A percentile compares a stretch with the other conserved stretches of the same genome.
Evolutionary conservation across 1,139 yeast genomes (phyloP).

Genomic region (Hansenula lynferdii): DNA sequence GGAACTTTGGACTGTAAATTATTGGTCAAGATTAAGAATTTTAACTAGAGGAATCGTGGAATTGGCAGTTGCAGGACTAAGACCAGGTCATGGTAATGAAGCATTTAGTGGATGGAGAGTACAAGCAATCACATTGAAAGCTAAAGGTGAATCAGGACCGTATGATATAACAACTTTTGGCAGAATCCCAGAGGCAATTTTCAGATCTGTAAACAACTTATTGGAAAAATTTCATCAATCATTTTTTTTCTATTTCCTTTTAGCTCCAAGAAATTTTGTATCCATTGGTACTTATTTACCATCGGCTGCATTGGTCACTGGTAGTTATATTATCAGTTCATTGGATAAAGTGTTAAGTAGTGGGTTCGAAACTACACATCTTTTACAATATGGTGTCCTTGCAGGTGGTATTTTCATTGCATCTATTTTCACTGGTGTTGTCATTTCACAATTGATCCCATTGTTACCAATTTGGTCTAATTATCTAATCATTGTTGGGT

Average conservation of each 20-base stretch:
- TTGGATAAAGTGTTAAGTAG: conserved; percentile 52
- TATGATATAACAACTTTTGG: conserved; percentile 88
- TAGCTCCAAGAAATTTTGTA: conserved; percentile 77
- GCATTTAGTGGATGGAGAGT: conserved; percentile 97
- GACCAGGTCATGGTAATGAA: conserved; percentile 65
- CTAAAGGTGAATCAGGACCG: conserved; percentile 51
- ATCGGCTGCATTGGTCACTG: conserved; percentile 69
- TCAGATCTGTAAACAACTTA: conserved; percentile 86
- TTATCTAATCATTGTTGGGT: conserved; percentile 5
- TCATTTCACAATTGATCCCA: conserved; percentile 20
- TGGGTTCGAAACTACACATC: conserved; percentile 19
- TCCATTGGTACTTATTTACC: conserved; percentile 95
- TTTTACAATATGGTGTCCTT: conserved; percentile 12
- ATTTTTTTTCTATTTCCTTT: conserved; percentile 83
- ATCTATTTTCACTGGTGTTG: conserved; percentile 18
- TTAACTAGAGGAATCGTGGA: conserved; percentile 60
- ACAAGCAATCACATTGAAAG: conserved; percentile 80
- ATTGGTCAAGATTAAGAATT: conserved; percentile 50
- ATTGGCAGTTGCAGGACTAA: conserved; percentile 68
- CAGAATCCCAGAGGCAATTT: conserved; percentile 78
- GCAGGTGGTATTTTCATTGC: conserved; percentile 6
- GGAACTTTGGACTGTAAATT: conserved; percentile 39
- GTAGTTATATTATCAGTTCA: conserved; percentile 68
- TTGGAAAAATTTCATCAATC: conserved; percentile 97
- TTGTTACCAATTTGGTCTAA: conserved; percentile 8